Percentiles rank a stretch among this genome's conserved stretches.
Evolutionary conservation across 495 filamentous ascomycete genomes (phyloP).

Genomic region (Margaritispora aquatica): DNA sequence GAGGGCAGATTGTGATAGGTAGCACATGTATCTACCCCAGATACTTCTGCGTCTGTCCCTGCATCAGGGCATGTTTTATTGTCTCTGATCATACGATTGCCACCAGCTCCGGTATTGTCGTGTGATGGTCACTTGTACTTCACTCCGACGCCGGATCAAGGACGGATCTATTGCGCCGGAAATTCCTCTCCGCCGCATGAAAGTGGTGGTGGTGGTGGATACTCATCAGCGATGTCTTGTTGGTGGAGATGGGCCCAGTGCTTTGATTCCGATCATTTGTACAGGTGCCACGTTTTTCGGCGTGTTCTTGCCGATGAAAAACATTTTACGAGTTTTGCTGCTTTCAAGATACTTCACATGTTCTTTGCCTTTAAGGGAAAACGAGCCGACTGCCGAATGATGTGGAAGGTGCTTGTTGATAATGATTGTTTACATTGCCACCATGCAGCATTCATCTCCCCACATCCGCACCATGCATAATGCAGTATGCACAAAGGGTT

Average conservation of each 20-base stretch:
- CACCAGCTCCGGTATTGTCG: neutral
- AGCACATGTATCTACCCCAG: no score
- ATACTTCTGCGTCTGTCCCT: neutral
- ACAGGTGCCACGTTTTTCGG: no score
- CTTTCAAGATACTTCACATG: neutral
- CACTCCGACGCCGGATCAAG: neutral
- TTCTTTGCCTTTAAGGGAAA: neutral
- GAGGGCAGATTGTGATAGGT: no score
- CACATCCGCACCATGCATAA: no score
- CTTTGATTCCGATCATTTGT: no score
- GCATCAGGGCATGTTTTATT: neutral
- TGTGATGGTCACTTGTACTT: neutral
- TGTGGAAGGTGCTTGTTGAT: neutral
- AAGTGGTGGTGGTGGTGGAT: neutral
- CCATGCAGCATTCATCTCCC: neutral
- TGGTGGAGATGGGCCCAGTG: neutral
- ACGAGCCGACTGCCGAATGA: neutral
- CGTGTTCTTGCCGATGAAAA: neutral
- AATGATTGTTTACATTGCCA: neutral
- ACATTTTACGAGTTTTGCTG: neutral
- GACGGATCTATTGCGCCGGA: neutral
- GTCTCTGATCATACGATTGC: neutral
- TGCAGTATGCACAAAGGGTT: neutral
- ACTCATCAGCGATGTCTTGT: neutral
- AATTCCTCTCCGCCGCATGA: neutral